phyloP scores from a whole-genome alignment of 176 grass and related monocot genomes.

The Hordeum vulgare region MorexV3_pseudomolecules_assembly NC_058518.1:273171061-273171560 shows the following conservation, averaged over 20 bases:
- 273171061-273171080: slow-evolving; percentile 91
- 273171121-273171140: slow-evolving; percentile 68
- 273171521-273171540: slow-evolving; percentile 68
- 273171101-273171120: slow-evolving; percentile 49
- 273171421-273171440: slow-evolving; percentile 50
- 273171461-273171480: slow-evolving; percentile 74
- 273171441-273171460: slow-evolving; percentile 62
- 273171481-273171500: slow-evolving; percentile 51
- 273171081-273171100: slow-evolving; percentile 62
- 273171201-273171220: slow-evolving; percentile 39
- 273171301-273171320: slow-evolving; percentile 55
- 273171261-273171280: slow-evolving; percentile 43
- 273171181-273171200: slow-evolving; percentile 35
- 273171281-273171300: slow-evolving; percentile 71
- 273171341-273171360: slow-evolving; percentile 84
- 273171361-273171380: slow-evolving; percentile 56
- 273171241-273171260: not conserved
- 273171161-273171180: slow-evolving; percentile 61
- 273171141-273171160: slow-evolving; percentile 57
- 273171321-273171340: slow-evolving; percentile 88
- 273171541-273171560: slow-evolving; percentile 40
- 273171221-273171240: slow-evolving; percentile 53
- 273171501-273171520: slow-evolving; percentile 51
- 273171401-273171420: slow-evolving; percentile 68
- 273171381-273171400: slow-evolving; percentile 69